Evolutionary conservation across 345 rosid species (phyloP), one percentile per base, ranked within the genome.

Genomic region (Aegle marmelos): DNA sequence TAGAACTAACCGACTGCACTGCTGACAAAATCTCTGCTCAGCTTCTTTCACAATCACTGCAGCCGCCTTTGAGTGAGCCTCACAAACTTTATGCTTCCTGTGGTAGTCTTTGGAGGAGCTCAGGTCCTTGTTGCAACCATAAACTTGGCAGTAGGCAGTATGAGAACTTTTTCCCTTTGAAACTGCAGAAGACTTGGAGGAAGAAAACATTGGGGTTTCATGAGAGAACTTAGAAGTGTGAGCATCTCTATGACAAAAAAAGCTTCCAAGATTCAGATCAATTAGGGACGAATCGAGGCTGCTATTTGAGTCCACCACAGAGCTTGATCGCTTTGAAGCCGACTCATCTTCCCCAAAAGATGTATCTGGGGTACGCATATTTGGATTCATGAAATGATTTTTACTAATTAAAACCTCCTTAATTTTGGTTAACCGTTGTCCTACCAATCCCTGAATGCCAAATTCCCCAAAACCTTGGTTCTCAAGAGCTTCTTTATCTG

Each of bases 21-120:
- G 98, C 75, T 94, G 97, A 79, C 98, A 94, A 78, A 94, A 92
- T 80, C 98, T 91, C 85, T 92, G 91, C 63, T 90, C 92, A 61
- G 83, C 60, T 27, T 93, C 94, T 68, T 83, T 82, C 74, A 94
- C 97, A 63, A 91, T 79, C 14, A 91, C 98, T 67, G 77, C 81
- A 0, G 96, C 79, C 24, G 92, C 81, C 85, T 94, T 94, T 3
- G 97, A 86, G 84, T 94, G 98, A 76, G 70, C 79, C 72, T 91
- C 96, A 57, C 98, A 93, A 56, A 94, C 97, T 86, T 87, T 92
- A 73, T 93, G 97, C 86, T 91, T 85, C 88, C 85, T 89, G 83
- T 94, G 89, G 82, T 94, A 94, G 75, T 88, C 93, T 82, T 93
- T 92, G 0, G 85, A 87, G 54, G 86, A 87, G 82, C 86, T 90